These are phyloP conservation scores for Rhizopogon vinicolor DNA, from an alignment of 768 basidiomycete species.

Conservation along the genomic window DNA sequence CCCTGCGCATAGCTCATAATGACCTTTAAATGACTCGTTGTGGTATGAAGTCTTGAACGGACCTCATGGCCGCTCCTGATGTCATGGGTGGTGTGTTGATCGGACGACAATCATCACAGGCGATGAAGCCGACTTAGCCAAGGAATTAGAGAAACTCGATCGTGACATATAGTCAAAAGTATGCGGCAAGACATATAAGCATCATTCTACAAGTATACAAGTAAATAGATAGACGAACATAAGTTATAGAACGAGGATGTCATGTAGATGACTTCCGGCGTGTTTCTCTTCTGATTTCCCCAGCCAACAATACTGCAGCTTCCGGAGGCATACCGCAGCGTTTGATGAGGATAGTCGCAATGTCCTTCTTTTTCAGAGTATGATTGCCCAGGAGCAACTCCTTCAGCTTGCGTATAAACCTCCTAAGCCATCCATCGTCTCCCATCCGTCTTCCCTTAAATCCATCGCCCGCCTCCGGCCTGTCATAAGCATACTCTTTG, in stretches of 20 bases:
- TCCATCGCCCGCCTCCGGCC: not conserved
- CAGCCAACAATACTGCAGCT: slow-evolving; percentile 7
- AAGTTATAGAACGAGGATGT: not conserved
- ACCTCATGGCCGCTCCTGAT: too few relatives aligned
- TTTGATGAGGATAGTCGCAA: slow-evolving; percentile 20
- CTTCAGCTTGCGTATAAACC: slow-evolving; percentile 21
- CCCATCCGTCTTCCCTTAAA: too few relatives aligned
- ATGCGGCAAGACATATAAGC: too few relatives aligned
- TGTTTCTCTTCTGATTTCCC: not conserved
- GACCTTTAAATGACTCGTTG: too few relatives aligned
- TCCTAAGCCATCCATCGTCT: slow-evolving; percentile 6
- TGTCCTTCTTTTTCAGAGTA: slow-evolving; percentile 15
- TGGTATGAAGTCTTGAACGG: too few relatives aligned
- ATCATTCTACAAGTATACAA: too few relatives aligned
- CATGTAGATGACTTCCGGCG: not conserved
- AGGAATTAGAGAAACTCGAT: too few relatives aligned
- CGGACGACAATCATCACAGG: too few relatives aligned
- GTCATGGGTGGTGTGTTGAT: too few relatives aligned
- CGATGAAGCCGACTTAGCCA: too few relatives aligned
- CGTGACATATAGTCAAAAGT: too few relatives aligned
- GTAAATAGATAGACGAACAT: not conserved
- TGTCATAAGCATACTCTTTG: not conserved
- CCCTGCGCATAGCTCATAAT: too few relatives aligned
- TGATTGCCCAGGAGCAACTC: slow-evolving; percentile 14
- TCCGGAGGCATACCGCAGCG: slow-evolving; percentile 21